phyloP scores from a whole-genome alignment of 805 yeast species.

The Candida multigemmis region DNA sequence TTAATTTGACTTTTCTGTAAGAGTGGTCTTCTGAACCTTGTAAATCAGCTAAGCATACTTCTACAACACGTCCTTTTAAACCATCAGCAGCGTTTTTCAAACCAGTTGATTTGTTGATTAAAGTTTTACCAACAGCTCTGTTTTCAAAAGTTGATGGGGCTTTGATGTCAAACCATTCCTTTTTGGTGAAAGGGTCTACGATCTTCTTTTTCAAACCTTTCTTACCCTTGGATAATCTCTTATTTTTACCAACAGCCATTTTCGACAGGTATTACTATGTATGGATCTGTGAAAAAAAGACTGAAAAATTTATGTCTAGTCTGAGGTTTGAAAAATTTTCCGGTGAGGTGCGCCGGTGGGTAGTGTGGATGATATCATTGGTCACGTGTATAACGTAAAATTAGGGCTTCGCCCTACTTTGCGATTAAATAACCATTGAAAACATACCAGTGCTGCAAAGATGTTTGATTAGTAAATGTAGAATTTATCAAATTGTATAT shows the following conservation, averaged over 20 bases:
- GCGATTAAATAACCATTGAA: no score
- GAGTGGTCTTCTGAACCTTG: slow-evolving; percentile 99
- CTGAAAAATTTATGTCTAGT: no score
- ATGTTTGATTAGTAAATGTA: no score
- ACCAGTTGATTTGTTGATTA: slow-evolving; percentile 98
- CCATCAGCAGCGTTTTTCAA: slow-evolving; percentile 96
- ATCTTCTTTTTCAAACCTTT: slow-evolving; percentile 99
- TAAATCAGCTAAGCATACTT: slow-evolving; percentile 92
- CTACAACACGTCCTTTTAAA: slow-evolving; percentile 95
- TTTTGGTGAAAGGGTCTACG: slow-evolving; percentile 98
- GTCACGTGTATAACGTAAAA: no score
- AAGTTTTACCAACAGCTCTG: slow-evolving; percentile 98
- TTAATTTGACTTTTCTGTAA: slow-evolving; percentile 92
- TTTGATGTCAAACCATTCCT: slow-evolving; percentile 97
- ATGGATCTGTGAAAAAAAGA: no score
- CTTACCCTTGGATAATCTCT: slow-evolving; percentile 78
- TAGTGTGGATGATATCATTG: no score
- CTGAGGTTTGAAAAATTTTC: no score
- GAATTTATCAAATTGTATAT: no score
- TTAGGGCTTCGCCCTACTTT: no score
- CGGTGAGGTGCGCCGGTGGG: no score
- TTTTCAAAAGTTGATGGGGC: slow-evolving; percentile 98
- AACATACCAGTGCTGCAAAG: no score
- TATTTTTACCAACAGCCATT: slow-evolving; percentile 54
- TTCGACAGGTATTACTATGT: no score